Conservation (phyloP, 768 basidiomycete species). For the Boletellus ananas region DNA sequence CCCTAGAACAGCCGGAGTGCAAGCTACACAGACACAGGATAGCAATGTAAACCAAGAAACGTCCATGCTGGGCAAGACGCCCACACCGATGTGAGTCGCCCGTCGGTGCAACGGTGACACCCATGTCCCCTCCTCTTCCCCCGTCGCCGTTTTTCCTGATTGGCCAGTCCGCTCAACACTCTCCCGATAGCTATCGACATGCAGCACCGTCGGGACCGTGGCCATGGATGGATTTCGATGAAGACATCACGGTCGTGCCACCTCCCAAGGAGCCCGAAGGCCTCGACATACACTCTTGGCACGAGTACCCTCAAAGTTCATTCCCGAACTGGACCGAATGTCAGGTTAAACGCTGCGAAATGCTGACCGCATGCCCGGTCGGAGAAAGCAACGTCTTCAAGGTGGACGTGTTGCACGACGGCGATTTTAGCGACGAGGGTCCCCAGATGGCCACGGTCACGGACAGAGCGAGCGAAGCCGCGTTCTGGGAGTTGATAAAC, state of each 20-base stretch:
- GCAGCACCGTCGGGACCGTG: slow-evolving; percentile 40
- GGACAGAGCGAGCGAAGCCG: slow-evolving; percentile 13
- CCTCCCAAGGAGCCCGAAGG: neutral
- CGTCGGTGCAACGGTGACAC: neutral
- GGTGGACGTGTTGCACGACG: slow-evolving; percentile 19
- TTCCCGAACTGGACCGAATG: slow-evolving; percentile 33
- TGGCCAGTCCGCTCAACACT: neutral
- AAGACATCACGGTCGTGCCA: slow-evolving; percentile 9
- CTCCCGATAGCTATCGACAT: slow-evolving; percentile 31
- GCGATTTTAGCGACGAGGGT: slow-evolving; percentile 4
- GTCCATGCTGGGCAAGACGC: slow-evolving; percentile 12
- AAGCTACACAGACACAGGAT: neutral
- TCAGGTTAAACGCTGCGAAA: slow-evolving; percentile 30
- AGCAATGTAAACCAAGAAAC: neutral
- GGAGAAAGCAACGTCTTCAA: slow-evolving; percentile 18
- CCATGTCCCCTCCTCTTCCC: neutral
- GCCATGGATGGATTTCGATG: slow-evolving; percentile 41
- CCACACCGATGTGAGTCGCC: slow-evolving; percentile 20
- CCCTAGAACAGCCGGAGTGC: neutral
- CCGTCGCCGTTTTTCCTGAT: neutral
- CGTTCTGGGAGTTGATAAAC: slow-evolving; percentile 35
- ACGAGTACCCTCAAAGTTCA: slow-evolving; percentile 27
- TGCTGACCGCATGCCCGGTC: slow-evolving; percentile 21
- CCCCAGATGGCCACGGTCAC: neutral
- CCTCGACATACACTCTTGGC: slow-evolving; percentile 11